phyloP scores from a whole-genome alignment of 2,329 filamentous ascomycete genomes.

The Aspergillus sp. region DNA sequence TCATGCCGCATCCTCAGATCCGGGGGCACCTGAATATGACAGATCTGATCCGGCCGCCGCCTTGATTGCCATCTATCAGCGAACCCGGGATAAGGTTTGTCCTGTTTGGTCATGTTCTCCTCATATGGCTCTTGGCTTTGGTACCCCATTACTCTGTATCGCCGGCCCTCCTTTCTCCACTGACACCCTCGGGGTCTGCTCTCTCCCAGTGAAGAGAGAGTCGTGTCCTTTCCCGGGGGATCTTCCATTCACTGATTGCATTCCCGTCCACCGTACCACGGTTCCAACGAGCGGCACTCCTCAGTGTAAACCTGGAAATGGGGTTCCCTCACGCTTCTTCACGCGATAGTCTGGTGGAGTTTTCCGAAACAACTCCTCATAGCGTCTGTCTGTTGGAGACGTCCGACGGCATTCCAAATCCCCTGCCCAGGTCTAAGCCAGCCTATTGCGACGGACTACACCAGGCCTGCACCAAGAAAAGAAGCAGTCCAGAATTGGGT shows the following conservation, averaged over 20 bases:
- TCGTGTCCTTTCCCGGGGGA: background rate
- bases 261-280: background rate
- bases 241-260: slow-evolving; percentile 4
- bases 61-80: background rate
- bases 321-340: slow-evolving; percentile 8
- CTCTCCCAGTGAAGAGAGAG: background rate
- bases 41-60: slow-evolving; percentile 4
- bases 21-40: slow-evolving; percentile 7
- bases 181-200: background rate
- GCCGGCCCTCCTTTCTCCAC: background rate
- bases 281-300: background rate
- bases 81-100: background rate
- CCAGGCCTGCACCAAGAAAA: slow-evolving; percentile 8
- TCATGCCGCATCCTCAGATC: slow-evolving; percentile 7
- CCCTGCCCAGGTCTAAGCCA: background rate
- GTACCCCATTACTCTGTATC: background rate
- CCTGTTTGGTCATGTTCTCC: background rate
- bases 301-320: background rate
- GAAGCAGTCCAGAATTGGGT: slow-evolving; percentile 23
- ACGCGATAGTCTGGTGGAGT: slow-evolving; percentile 12
- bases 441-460: slow-evolving; percentile 4
- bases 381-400: slow-evolving; percentile 17
- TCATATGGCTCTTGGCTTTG: background rate
- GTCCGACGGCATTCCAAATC: slow-evolving; percentile 24
- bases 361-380: slow-evolving; percentile 11